A percentile compares a stretch with the other conserved stretches of the same genome.
These are phyloP conservation scores for Linum usitatissimum DNA, from an alignment of 345 rosid species.

Conservation along the genomic window DNA sequence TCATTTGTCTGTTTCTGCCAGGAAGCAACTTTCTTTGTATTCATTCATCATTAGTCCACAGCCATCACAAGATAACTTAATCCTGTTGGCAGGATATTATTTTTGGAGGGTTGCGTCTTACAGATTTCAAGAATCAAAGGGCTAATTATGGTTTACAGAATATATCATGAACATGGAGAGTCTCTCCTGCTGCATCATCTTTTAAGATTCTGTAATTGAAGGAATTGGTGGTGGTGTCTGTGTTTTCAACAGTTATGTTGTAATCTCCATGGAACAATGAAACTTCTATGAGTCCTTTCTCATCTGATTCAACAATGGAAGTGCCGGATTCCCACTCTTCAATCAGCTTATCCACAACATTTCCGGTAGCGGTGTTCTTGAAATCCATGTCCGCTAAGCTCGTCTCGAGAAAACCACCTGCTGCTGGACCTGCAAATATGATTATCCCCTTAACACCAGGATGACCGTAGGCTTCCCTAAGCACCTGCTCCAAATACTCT, in stretches of 20 bases:
- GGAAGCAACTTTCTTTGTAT: neutral
- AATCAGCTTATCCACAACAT: constrained; percentile 7
- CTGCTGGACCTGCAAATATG: constrained; percentile 2
- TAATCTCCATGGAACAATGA: constrained; percentile 4
- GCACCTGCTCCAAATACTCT: constrained; percentile 5
- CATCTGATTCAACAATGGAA: neutral
- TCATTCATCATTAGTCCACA: too few species aligned
- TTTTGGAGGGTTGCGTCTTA: too few species aligned
- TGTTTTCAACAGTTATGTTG: neutral
- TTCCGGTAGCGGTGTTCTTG: neutral
- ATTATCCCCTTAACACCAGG: constrained; percentile 1
- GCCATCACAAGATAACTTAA: too few species aligned
- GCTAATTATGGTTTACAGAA: neutral
- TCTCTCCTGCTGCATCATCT: neutral
- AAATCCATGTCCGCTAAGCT: neutral
- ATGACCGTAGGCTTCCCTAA: constrained; percentile 1
- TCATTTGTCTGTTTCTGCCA: neutral
- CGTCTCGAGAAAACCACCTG: neutral
- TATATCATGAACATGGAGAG: neutral
- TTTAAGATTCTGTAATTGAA: neutral
- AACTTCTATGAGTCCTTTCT: neutral
- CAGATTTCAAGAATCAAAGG: neutral
- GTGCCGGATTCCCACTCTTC: neutral
- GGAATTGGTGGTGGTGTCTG: neutral
- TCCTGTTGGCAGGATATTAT: too few species aligned